These are phyloP conservation scores for Phaeodactylum tricornutum DNA, from an alignment of 108 stramenopile genomes.

Conservation along the genomic window DNA sequence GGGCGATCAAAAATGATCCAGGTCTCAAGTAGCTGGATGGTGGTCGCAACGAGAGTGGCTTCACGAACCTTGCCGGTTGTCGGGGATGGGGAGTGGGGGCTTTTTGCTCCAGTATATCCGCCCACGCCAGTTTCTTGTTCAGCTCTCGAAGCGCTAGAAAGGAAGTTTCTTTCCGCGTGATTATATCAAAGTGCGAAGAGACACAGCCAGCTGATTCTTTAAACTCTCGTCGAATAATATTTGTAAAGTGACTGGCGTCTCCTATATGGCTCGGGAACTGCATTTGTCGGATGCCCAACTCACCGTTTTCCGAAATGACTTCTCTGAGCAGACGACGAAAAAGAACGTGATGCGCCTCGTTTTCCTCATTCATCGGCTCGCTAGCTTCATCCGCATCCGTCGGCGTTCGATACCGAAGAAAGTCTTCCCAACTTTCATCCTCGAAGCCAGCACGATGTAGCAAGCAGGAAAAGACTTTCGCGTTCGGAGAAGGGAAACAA, in stretches of 20 bases:
- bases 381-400: neutral
- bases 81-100: slow-evolving; percentile 8
- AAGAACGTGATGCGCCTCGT: slow-evolving; percentile 21
- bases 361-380: neutral
- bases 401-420: neutral
- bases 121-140: slow-evolving; percentile 63
- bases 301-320: slow-evolving; percentile 24
- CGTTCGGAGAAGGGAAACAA: slow-evolving; percentile 33
- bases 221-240: slow-evolving; percentile 68
- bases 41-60: slow-evolving; percentile 15
- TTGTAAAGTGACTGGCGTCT: slow-evolving; percentile 14
- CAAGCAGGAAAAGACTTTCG: slow-evolving; percentile 31
- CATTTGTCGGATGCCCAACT: slow-evolving; percentile 15
- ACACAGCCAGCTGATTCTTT: slow-evolving; percentile 15
- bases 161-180: slow-evolving; percentile 4
- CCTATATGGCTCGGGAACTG: slow-evolving; percentile 21
- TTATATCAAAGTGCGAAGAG: neutral
- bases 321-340: slow-evolving; percentile 62
- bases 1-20: slow-evolving; percentile 67
- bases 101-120: slow-evolving; percentile 18
- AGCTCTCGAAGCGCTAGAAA: slow-evolving; percentile 57
- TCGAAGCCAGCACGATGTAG: slow-evolving; percentile 50
- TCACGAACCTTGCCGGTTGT: slow-evolving; percentile 16
- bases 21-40: slow-evolving; percentile 35
- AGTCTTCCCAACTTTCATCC: slow-evolving; percentile 39